Evolutionary conservation across 345 rosid species (phyloP).

Genomic region (Dovyalis caffra): DNA sequence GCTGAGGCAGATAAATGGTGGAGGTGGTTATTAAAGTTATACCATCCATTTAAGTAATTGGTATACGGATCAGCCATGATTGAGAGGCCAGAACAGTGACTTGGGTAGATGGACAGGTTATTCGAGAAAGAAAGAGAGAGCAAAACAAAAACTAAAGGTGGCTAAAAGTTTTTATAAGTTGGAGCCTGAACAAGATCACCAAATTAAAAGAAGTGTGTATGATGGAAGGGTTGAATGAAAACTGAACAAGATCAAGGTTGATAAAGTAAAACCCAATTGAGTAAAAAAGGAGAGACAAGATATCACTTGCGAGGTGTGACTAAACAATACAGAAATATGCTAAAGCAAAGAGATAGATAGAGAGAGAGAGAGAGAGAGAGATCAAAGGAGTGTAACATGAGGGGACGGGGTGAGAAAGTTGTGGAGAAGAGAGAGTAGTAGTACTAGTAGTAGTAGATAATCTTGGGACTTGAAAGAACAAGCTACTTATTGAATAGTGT

Average conservation of each 20-base stretch:
- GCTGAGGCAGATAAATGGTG: conserved; percentile 41
- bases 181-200: conserved; percentile 29
- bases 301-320: conserved; percentile 47
- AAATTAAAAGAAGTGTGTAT: conserved; percentile 19
- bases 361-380: conserved; percentile 27
- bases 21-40: conserved; percentile 36
- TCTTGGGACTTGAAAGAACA: conserved; percentile 59
- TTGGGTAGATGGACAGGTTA: conserved; percentile 23
- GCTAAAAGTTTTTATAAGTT: conserved; percentile 14
- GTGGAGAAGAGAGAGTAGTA: conserved; percentile 8
- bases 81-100: conserved; percentile 18
- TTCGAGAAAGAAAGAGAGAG: conserved; percentile 17
- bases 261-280: conserved; percentile 33
- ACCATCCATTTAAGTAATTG: conserved; percentile 51
- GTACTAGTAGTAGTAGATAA: conserved; percentile 9
- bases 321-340: conserved; percentile 41
- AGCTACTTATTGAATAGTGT: conserved; percentile 32
- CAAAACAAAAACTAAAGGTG: conserved; percentile 16
- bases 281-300: conserved; percentile 44
- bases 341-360: conserved; percentile 30
- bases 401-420: conserved; percentile 18
- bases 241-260: conserved; percentile 14
- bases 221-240: conserved; percentile 6
- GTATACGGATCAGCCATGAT: conserved; percentile 67
- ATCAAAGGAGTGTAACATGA: background rate